A percentile compares a stretch with the other conserved stretches of the same genome.
Evolutionary conservation across 208 protist species (phyloP).

Genomic region (Wallacemonas sp.): DNA sequence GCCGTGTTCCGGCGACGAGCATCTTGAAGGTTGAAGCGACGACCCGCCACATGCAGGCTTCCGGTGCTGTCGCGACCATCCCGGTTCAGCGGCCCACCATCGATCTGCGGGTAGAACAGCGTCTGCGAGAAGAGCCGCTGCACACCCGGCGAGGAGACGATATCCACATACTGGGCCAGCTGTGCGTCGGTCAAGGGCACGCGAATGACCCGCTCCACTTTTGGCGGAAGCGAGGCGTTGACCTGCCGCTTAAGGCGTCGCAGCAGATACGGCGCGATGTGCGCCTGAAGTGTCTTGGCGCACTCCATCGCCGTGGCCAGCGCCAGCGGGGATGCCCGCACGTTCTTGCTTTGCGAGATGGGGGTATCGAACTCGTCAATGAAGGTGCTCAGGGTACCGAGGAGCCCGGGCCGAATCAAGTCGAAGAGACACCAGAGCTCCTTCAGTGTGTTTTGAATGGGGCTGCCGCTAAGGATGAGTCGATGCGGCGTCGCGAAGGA

Average conservation of each 20-base stretch:
- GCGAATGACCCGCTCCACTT: conserved; percentile 97
- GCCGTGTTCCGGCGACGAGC: conserved; percentile 9
- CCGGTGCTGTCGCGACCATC: conserved; percentile 61
- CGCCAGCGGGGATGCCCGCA: conserved; percentile 83
- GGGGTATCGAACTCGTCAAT: conserved; percentile 78
- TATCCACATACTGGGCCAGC: conserved; percentile 87
- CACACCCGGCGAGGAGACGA: conserved; percentile 76
- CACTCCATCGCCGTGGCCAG: conserved; percentile 95
- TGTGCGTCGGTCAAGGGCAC: conserved; percentile 94
- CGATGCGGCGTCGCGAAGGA: conserved; percentile 92
- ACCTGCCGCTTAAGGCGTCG: conserved; percentile 96
- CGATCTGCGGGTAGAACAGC: conserved; percentile 29
- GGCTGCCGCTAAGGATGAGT: conserved; percentile 95
- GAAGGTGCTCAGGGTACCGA: conserved; percentile 85
- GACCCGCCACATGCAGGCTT: conserved; percentile 55
- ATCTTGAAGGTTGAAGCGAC: conserved; percentile 42
- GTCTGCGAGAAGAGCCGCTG: conserved; percentile 48
- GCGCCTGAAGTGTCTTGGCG: conserved; percentile 87
- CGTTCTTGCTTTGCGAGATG: conserved; percentile 90
- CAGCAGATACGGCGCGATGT: conserved; percentile 96
- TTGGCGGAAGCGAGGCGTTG: conserved; percentile 84
- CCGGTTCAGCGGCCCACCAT: conserved; percentile 40
- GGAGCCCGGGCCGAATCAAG: conserved; percentile 96
- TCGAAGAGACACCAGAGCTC: conserved; percentile 99
- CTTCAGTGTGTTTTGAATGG: conserved; percentile 98